Evolutionary conservation across 768 basidiomycete species (phyloP).

Genomic region (Gymnopilus junonius): DNA sequence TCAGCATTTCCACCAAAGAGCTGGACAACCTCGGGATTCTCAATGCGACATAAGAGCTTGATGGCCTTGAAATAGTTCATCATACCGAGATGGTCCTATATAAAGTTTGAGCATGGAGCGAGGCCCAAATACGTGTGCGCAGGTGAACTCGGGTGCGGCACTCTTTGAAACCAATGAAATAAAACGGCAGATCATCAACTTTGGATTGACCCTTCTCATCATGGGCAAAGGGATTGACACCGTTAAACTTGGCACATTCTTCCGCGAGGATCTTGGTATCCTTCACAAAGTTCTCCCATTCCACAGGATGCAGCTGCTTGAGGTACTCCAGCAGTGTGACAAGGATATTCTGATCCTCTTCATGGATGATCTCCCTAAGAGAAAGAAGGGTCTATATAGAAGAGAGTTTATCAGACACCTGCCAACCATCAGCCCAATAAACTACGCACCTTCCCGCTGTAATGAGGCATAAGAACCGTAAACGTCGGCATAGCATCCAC

Average conservation of each 20-base stretch:
- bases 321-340: slow-evolving; percentile 97
- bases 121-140: slow-evolving; percentile 96
- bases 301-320: too few relatives aligned
- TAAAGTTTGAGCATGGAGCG: slow-evolving; percentile 99
- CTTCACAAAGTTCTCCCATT: too few relatives aligned
- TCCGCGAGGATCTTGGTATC: slow-evolving; percentile 97
- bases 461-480: slow-evolving; percentile 97
- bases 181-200: slow-evolving; percentile 93
- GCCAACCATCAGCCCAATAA: background rate
- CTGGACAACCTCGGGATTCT: slow-evolving; percentile 99
- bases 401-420: slow-evolving; percentile 12
- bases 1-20: slow-evolving; percentile 97
- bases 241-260: slow-evolving; percentile 87
- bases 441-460: slow-evolving; percentile 92
- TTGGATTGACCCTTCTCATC: slow-evolving; percentile 85
- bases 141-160: slow-evolving; percentile 98
- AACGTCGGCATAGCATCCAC: slow-evolving; percentile 99
- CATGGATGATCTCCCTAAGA: slow-evolving; percentile 96
- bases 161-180: slow-evolving; percentile 99
- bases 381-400: slow-evolving; percentile 86
- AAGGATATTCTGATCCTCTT: slow-evolving; percentile 96
- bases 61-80: slow-evolving; percentile 99
- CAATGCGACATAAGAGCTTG: slow-evolving; percentile 97
- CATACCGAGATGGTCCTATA: slow-evolving; percentile 99
- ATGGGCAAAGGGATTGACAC: slow-evolving; percentile 66